Conservation (phyloP, 2,329 filamentous ascomycete species). For the Verticillium albo-atrum region DNA sequence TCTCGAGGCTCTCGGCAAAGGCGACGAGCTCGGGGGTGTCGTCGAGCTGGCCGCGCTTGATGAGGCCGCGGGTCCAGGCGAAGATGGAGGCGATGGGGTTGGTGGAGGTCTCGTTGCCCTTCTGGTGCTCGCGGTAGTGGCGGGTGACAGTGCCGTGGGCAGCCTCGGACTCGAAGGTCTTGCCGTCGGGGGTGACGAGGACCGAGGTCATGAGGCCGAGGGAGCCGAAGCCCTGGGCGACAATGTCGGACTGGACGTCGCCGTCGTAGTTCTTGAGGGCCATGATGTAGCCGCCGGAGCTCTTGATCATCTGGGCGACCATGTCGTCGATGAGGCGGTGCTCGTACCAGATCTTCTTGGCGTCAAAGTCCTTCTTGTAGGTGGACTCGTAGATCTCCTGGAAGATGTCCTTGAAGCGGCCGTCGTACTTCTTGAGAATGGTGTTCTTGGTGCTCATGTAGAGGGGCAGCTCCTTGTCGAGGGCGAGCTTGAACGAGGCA, state of each 20-base stretch:
- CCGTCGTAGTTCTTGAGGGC: constrained; percentile 99
- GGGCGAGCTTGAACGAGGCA: constrained; percentile 91
- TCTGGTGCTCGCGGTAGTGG: constrained; percentile 98
- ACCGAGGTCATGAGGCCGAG: constrained; percentile 98
- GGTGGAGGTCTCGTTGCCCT: constrained; percentile 93
- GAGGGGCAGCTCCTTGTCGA: constrained; percentile 82
- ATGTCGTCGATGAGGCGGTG: constrained; percentile 99
- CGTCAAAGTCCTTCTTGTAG: constrained; percentile 87
- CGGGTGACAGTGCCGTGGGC: constrained; percentile 97
- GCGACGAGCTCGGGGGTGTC: constrained; percentile 85
- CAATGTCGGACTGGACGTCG: constrained; percentile 97
- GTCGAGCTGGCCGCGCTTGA: constrained; percentile 91
- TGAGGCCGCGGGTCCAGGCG: constrained; percentile 92
- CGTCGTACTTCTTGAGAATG: constrained; percentile 98
- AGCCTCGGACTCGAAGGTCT: constrained; percentile 96
- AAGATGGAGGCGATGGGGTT: constrained; percentile 99
- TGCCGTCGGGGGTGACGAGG: constrained; percentile 92
- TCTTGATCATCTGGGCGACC: constrained; percentile 99
- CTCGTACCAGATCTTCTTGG: constrained; percentile 96
- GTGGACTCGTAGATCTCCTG: constrained; percentile 87
- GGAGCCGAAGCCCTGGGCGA: constrained; percentile 96
- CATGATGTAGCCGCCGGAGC: constrained; percentile 91
- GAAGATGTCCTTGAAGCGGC: constrained; percentile 99
- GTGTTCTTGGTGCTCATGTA: constrained; percentile 99
- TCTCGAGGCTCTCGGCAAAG: constrained; percentile 88